These are phyloP conservation scores for Ceriops decandra DNA, from an alignment of 345 rosid genomes.

Conservation along the genomic window DNA sequence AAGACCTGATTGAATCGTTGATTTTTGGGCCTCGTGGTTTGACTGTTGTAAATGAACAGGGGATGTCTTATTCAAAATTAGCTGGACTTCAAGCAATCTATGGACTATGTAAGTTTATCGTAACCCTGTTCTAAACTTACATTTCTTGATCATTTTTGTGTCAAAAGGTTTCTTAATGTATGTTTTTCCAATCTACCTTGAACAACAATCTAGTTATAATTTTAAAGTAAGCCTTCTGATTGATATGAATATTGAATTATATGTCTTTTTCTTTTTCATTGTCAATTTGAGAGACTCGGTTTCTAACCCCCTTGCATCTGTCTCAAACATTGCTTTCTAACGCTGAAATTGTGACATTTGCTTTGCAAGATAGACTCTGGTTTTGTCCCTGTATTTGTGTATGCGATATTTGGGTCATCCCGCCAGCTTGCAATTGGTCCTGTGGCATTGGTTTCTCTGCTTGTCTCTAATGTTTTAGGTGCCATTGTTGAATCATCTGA, in stretches of 20 bases:
- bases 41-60: slow-evolving; percentile 58
- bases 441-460: slow-evolving; percentile 96
- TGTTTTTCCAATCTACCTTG: not conserved
- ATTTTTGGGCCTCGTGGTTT: not conserved
- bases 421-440: slow-evolving; percentile 99
- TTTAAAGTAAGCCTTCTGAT: not conserved
- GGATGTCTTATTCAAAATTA: slow-evolving; percentile 96
- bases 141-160: not conserved
- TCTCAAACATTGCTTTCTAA: slow-evolving; percentile 2
- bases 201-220: not conserved
- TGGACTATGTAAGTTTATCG: slow-evolving; percentile 76
- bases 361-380: slow-evolving; percentile 68
- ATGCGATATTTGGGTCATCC: slow-evolving; percentile 86
- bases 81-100: slow-evolving; percentile 93
- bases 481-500: slow-evolving; percentile 64
- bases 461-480: slow-evolving; percentile 80
- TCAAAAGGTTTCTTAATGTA: not conserved
- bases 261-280: not conserved
- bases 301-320: not conserved
- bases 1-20: slow-evolving; percentile 4
- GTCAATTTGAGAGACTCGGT: not conserved
- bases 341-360: slow-evolving; percentile 10
- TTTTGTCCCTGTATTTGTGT: slow-evolving; percentile 86
- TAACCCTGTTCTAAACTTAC: not conserved
- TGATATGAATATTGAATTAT: slow-evolving; percentile 1